Base-by-base conservation (phyloP, 768 basidiomycete species). In the Rhizopogon vinicolor region DNA sequence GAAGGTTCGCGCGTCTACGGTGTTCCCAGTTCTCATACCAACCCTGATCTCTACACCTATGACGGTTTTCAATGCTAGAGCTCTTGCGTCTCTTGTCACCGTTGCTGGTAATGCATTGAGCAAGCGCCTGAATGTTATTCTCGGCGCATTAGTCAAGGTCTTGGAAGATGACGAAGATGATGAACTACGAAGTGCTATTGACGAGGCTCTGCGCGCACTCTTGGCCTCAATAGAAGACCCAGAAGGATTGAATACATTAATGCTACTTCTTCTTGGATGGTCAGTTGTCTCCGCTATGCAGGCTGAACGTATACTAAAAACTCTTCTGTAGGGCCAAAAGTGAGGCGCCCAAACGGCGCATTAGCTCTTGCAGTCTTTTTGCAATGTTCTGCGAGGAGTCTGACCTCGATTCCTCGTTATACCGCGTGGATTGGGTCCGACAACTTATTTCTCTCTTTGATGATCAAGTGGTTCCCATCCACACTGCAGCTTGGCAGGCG, bases 11-110 rank as follows among this genome's bases (percentile, higher is more conserved):
- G 92, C 96, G 13, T 80, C 87, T 41, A 93, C 91, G 9, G 94
- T 98, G 40, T 98, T 98, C 91, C 97, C 97, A 0, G 91, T 98
- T 18, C 76, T 98, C 54, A 92, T 99, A 55, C 97, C 95, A 0
- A 96, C 94, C 1, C 76, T 99, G 57, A 94, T 91, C 41, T 83
- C 89, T 5, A 82, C 81, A 7, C 97, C 95, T 0, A 96, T 98
- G 83, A 86, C 94, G 3, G 84, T 88, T 8, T 98, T 98, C 85
- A 98, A 98, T 65, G 92, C 91, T 16, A 85, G 87, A 5, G 97
- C 96, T 2, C 75, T 98, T 9, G 89, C 87, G 2, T 87, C 94
- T 0, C 79, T 99, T 40, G 93, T 98, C 13, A 89, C 91, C 0
- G 97, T 98, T 10, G 97, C 97, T 40, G 96, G 97, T 3, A 82